Conservation (phyloP, 1,139 yeast species). For the Candida sp. region DNA sequence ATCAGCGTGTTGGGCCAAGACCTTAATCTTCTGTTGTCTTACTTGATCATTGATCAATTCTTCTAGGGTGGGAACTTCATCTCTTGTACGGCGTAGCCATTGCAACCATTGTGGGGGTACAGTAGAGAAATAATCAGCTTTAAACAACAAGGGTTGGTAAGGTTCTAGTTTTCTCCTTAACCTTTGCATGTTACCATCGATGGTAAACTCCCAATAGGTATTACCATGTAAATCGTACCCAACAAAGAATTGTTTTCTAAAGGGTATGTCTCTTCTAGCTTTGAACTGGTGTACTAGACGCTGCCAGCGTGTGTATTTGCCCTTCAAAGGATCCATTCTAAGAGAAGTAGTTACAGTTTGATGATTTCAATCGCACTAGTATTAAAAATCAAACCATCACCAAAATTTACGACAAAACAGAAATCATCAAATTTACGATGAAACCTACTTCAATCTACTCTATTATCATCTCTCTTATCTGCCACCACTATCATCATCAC, state of each 20-base stretch:
- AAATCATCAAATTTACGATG: too few relatives aligned
- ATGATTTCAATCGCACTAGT: not conserved
- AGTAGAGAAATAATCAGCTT: constrained; percentile 47
- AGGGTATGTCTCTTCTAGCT: constrained; percentile 62
- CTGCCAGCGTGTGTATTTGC: constrained; percentile 37
- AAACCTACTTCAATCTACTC: too few relatives aligned
- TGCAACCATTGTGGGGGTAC: constrained; percentile 77
- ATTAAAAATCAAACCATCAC: not conserved
- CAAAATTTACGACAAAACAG: not conserved
- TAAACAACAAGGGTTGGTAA: constrained; percentile 31
- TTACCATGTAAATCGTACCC: constrained; percentile 81
- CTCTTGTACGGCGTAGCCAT: constrained; percentile 71
- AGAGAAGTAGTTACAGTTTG: not conserved
- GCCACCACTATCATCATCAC: too few relatives aligned
- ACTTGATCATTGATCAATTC: constrained; percentile 59
- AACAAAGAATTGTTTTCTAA: constrained; percentile 54
- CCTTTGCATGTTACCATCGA: constrained; percentile 44
- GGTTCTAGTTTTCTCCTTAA: constrained; percentile 53
- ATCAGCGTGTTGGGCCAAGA: constrained; percentile 59
- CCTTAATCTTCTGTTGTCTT: constrained; percentile 53
- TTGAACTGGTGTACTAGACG: constrained; percentile 56
- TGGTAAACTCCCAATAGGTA: constrained; percentile 78
- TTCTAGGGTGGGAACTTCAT: constrained; percentile 54
- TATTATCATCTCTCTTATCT: too few relatives aligned
- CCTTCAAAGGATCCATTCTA: constrained; percentile 33